A percentile compares a stretch with the other conserved stretches of the same genome.
phyloP scores from a whole-genome alignment of 2,329 filamentous ascomycete species.

The Aspergillus brasiliensis region DNA sequence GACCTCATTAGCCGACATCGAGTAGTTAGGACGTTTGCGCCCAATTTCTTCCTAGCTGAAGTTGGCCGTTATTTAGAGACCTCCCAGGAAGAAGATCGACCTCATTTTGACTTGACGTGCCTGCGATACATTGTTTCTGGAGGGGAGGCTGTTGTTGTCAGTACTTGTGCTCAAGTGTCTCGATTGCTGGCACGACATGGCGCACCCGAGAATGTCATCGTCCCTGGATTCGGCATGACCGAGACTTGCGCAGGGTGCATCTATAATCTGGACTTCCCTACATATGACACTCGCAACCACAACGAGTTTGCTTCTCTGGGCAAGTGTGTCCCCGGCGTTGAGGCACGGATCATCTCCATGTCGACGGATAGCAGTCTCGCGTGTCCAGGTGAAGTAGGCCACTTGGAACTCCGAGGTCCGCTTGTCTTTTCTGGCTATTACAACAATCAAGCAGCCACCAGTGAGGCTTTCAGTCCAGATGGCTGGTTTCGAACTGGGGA shows the following conservation, averaged over 20 bases:
- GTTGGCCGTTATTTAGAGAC: not conserved
- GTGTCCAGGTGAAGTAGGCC: slow-evolving; percentile 11
- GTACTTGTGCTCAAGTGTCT: slow-evolving; percentile 39
- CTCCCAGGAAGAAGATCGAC: too few species aligned
- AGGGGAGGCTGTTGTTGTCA: slow-evolving; percentile 46
- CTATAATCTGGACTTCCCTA: slow-evolving; percentile 46
- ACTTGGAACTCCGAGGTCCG: slow-evolving; percentile 25
- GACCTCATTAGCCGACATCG: slow-evolving; percentile 43
- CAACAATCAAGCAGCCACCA: slow-evolving; percentile 32
- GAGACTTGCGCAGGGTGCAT: slow-evolving; percentile 56
- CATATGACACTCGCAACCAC: slow-evolving; percentile 36
- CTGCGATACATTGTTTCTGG: slow-evolving; percentile 40
- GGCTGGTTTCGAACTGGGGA: slow-evolving; percentile 37
- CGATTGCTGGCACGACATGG: slow-evolving; percentile 30
- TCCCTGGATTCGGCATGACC: slow-evolving; percentile 38
- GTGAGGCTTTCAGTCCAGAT: slow-evolving; percentile 28
- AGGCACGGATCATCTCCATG: slow-evolving; percentile 18
- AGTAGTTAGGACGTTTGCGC: slow-evolving; percentile 28
- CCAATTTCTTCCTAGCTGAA: slow-evolving; percentile 28
- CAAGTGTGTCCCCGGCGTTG: slow-evolving; percentile 23
- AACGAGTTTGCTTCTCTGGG: slow-evolving; percentile 33
- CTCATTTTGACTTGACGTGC: not conserved
- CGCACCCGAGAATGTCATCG: slow-evolving; percentile 44
- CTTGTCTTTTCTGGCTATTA: slow-evolving; percentile 33
- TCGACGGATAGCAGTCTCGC: not conserved